Percentiles rank a stretch among this genome's conserved stretches.
Conservation (phyloP, 192 early-diverging fungal genomes). For the Entomortierella chlamydospora region DNA sequence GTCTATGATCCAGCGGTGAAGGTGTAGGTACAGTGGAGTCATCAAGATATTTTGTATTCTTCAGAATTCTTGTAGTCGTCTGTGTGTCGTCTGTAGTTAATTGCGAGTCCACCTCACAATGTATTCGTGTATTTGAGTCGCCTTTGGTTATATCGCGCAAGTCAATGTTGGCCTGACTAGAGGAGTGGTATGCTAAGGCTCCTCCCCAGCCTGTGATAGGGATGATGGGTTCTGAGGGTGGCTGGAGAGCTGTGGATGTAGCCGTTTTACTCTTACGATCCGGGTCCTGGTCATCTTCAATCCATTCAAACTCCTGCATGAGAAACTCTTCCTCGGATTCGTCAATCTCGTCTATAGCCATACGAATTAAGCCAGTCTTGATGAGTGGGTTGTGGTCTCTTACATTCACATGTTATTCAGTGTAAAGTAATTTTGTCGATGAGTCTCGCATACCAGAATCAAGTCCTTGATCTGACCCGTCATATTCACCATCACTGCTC, state of each 20-base stretch:
- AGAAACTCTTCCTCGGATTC: slow-evolving; percentile 38
- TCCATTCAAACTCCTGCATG: slow-evolving; percentile 49
- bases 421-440: no score
- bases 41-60: neutral
- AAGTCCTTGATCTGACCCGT: slow-evolving; percentile 11
- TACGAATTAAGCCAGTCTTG: no score
- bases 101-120: neutral
- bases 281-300: slow-evolving; percentile 44
- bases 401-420: no score
- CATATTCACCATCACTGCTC: neutral
- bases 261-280: neutral
- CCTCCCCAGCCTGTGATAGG: slow-evolving; percentile 38
- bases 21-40: no score
- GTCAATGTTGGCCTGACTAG: neutral
- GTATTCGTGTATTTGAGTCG: neutral
- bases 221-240: neutral
- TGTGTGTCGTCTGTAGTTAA: neutral
- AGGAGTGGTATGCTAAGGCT: slow-evolving; percentile 14
- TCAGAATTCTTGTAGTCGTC: neutral
- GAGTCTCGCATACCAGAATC: slow-evolving; percentile 12
- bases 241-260: neutral
- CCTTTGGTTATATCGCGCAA: neutral
- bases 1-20: neutral
- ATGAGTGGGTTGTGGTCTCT: no score
- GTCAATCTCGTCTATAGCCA: slow-evolving; percentile 24